These are phyloP conservation scores for Alternaria angustiovoidea DNA, from an alignment of 2,329 filamentous ascomycete species.

Conservation along the genomic window DNA sequence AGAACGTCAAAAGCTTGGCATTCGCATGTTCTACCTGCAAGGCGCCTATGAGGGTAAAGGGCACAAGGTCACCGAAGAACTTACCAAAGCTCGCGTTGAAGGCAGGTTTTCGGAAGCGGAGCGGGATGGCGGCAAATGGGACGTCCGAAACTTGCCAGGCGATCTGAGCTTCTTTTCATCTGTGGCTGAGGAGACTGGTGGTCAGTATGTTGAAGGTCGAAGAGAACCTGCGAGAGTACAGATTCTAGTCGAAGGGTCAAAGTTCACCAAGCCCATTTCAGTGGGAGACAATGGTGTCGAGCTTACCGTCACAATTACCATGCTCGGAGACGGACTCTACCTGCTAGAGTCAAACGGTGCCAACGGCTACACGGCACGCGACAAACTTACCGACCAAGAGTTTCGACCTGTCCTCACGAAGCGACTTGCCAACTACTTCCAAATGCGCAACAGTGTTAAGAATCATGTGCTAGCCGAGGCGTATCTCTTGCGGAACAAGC, in stretches of 20 bases:
- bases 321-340: constrained; percentile 63
- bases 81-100: constrained; percentile 86
- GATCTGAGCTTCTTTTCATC: constrained; percentile 68
- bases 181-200: constrained; percentile 74
- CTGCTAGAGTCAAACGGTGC: constrained; percentile 68
- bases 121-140: constrained; percentile 82
- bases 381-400: constrained; percentile 76
- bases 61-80: constrained; percentile 79
- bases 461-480: constrained; percentile 71
- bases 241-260: constrained; percentile 75
- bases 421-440: constrained; percentile 75
- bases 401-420: constrained; percentile 78
- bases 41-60: constrained; percentile 82
- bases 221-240: constrained; percentile 74
- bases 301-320: constrained; percentile 70
- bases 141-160: constrained; percentile 71
- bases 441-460: constrained; percentile 71
- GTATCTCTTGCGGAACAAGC: constrained; percentile 79
- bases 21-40: constrained; percentile 69
- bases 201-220: constrained; percentile 69
- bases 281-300: constrained; percentile 67
- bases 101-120: constrained; percentile 84
- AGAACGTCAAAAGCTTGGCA: constrained; percentile 39
- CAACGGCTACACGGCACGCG: constrained; percentile 74
- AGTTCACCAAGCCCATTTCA: constrained; percentile 64